Conservation (phyloP, 1,284 basidiomycete genomes). For the Ceratobasidium theobromae region DNA sequence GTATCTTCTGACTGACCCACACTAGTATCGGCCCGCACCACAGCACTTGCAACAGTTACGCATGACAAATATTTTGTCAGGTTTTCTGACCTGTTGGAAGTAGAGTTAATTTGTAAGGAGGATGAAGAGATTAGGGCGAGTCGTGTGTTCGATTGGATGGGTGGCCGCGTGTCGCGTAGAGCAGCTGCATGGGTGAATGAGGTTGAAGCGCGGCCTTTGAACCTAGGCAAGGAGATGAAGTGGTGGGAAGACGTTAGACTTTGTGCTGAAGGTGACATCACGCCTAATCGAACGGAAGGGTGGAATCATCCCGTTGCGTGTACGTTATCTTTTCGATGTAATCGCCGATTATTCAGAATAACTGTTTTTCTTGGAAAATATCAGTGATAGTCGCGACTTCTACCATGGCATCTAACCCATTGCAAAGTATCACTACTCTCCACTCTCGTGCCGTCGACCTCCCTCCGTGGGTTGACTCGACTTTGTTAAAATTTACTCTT, state of each 20-base stretch:
- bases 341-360: background rate
- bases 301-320: constrained; percentile 82
- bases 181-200: constrained; percentile 69
- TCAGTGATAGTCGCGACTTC: constrained; percentile 76
- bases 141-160: constrained; percentile 78
- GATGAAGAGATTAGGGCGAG: constrained; percentile 73
- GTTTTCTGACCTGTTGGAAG: constrained; percentile 69
- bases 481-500: constrained; percentile 66
- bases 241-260: constrained; percentile 82
- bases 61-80: constrained; percentile 70
- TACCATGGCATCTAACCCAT: constrained; percentile 70
- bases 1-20: constrained; percentile 21
- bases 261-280: constrained; percentile 71
- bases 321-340: constrained; percentile 46
- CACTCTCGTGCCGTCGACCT: constrained; percentile 64
- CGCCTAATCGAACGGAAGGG: constrained; percentile 66
- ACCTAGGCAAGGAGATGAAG: constrained; percentile 55
- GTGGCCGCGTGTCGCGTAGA: constrained; percentile 60
- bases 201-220: constrained; percentile 47
- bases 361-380: background rate
- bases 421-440: constrained; percentile 70
- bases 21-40: constrained; percentile 74
- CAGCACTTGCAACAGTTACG: constrained; percentile 63
- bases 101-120: constrained; percentile 68
- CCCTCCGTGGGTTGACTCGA: constrained; percentile 74